Conservation (phyloP, 257 asterid species). For the Thymus mandschuricus region DNA sequence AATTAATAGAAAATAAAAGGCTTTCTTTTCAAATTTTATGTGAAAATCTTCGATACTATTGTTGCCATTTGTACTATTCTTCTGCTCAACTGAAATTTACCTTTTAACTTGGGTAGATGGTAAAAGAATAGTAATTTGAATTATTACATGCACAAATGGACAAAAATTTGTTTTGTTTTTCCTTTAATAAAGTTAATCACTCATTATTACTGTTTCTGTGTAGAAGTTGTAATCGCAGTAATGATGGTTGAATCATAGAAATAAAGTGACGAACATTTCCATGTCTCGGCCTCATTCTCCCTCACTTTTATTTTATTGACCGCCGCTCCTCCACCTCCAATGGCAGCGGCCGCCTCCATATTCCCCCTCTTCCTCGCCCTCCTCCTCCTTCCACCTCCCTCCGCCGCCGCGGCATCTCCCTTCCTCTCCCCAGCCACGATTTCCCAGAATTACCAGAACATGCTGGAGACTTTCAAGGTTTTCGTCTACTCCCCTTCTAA, state of each 20-base stretch:
- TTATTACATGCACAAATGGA: too few relatives aligned
- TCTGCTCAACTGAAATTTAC: too few relatives aligned
- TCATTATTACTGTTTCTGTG: neutral
- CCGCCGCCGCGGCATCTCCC: constrained; percentile 45
- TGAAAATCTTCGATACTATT: too few relatives aligned
- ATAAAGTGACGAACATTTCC: neutral
- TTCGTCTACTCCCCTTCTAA: constrained; percentile 61
- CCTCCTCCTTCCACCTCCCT: constrained; percentile 26
- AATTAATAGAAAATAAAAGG: too few relatives aligned
- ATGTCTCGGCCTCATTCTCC: neutral
- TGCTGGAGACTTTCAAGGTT: constrained; percentile 64
- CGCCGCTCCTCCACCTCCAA: constrained; percentile 27
- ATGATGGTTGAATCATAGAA: neutral
- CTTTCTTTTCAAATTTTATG: too few relatives aligned
- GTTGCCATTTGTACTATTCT: too few relatives aligned
- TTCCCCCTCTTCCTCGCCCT: constrained; percentile 22
- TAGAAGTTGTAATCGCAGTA: neutral
- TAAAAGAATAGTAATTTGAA: too few relatives aligned
- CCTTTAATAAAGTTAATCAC: neutral
- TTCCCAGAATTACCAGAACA: constrained; percentile 56
- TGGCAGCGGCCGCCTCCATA: constrained; percentile 38
- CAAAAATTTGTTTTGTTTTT: too few relatives aligned
- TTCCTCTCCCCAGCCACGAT: constrained; percentile 69
- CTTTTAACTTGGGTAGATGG: too few relatives aligned
- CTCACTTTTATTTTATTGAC: constrained; percentile 5